These are phyloP conservation scores for Daldinia concentrica DNA, from an alignment of 495 filamentous ascomycete species.

Conservation along the genomic window DNA sequence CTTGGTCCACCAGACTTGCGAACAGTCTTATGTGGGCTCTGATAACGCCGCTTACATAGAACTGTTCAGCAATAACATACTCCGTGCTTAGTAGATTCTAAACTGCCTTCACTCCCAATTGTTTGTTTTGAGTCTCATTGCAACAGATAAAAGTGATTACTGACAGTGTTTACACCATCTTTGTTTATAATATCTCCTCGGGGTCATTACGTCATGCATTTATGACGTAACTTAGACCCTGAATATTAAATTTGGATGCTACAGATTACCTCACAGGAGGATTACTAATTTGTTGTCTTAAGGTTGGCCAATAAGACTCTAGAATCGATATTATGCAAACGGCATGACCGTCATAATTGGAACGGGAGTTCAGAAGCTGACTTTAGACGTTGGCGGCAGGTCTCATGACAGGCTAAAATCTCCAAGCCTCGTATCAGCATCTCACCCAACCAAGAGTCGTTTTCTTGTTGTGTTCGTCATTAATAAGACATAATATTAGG, in stretches of 20 bases:
- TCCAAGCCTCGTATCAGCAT: not conserved
- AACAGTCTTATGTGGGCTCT: not conserved
- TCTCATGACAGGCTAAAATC: not conserved
- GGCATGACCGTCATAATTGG: not conserved
- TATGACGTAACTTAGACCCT: slow-evolving; percentile 37
- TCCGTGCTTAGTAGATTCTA: not conserved
- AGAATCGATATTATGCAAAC: slow-evolving; percentile 9
- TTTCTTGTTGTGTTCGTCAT: not conserved
- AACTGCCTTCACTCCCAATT: not conserved
- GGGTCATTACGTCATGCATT: too few relatives aligned
- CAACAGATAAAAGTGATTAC: not conserved
- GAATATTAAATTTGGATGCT: not conserved
- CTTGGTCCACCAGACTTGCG: not conserved
- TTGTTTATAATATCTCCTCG: too few relatives aligned
- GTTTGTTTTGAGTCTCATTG: not conserved
- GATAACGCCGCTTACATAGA: not conserved
- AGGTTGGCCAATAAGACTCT: slow-evolving; percentile 9
- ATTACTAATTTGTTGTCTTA: slow-evolving; percentile 13
- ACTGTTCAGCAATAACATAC: not conserved
- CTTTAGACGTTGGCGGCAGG: not conserved
- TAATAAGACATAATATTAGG: not conserved
- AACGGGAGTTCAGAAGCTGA: not conserved
- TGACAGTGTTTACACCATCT: not conserved
- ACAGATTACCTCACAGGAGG: slow-evolving; percentile 13
- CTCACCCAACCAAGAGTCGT: not conserved